Percentiles rank a stretch among this genome's conserved stretches.
Conservation (phyloP, 2,329 filamentous ascomycete species). For the Cadophora luteo-olivacea region DNA sequence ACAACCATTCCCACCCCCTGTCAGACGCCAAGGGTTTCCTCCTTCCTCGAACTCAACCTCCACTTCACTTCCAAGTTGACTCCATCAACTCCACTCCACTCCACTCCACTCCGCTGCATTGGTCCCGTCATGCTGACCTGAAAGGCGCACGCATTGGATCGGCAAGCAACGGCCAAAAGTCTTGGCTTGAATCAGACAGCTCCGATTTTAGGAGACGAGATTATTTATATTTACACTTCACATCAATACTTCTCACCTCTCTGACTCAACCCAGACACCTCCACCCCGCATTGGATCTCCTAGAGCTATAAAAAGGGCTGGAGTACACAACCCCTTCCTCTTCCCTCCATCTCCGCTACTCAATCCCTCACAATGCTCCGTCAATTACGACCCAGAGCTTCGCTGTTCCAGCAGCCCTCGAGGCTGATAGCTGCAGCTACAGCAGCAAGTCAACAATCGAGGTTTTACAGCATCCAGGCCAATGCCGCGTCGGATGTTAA, state of each 20-base stretch:
- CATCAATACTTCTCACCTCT: background rate
- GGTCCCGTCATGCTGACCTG: background rate
- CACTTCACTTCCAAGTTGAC: too few species aligned
- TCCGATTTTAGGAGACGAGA: constrained; percentile 29
- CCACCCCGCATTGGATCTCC: constrained; percentile 6
- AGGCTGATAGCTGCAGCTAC: constrained; percentile 44
- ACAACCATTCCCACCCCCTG: background rate
- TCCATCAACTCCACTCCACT: background rate
- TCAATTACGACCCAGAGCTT: constrained; percentile 51
- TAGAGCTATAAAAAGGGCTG: constrained; percentile 16
- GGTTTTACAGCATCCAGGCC: constrained; percentile 58
- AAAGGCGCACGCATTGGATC: constrained; percentile 6
- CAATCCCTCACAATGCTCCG: constrained; percentile 52
- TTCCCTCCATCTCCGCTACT: background rate
- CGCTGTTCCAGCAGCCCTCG: constrained; percentile 46
- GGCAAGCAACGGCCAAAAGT: constrained; percentile 6
- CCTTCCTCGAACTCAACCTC: too few species aligned
- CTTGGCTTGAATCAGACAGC: constrained; percentile 3
- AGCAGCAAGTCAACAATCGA: constrained; percentile 42
- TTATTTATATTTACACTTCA: constrained; percentile 25
- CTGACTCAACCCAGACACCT: constrained; percentile 22
- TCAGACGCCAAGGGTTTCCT: background rate
- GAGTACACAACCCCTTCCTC: background rate
- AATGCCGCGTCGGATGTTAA: constrained; percentile 45
- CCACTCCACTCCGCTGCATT: too few species aligned